Evolutionary conservation across 257 asterid genomes (phyloP).

Genomic region (Nicotiana noctiflora): DNA sequence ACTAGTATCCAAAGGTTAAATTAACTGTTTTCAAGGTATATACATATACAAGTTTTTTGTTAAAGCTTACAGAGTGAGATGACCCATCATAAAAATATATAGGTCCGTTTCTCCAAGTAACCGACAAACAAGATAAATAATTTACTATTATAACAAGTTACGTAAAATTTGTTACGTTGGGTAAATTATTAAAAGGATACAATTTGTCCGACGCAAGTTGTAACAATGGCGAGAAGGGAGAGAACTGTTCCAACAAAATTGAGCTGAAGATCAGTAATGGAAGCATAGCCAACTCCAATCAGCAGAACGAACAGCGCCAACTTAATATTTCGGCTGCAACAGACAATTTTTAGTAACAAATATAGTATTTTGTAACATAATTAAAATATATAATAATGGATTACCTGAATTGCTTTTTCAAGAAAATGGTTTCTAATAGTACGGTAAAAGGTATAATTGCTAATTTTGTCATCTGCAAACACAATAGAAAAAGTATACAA

Average conservation of each 20-base stretch:
- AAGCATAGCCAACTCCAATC: constrained; percentile 83
- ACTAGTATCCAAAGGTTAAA: too few species aligned
- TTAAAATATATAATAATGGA: neutral
- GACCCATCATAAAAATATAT: too few species aligned
- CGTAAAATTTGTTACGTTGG: neutral
- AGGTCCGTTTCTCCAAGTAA: too few species aligned
- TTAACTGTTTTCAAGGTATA: too few species aligned
- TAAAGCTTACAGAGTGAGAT: too few species aligned
- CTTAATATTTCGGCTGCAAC: constrained; percentile 64
- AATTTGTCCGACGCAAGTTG: constrained; percentile 91
- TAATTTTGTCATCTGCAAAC: constrained; percentile 78
- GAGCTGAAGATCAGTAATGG: constrained; percentile 89
- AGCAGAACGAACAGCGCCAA: constrained; percentile 56
- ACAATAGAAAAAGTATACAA: neutral
- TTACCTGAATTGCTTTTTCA: constrained; percentile 80
- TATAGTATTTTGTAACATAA: neutral
- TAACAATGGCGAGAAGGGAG: constrained; percentile 73
- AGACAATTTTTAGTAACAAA: neutral
- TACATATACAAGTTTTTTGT: too few species aligned
- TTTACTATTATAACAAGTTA: neutral
- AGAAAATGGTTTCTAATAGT: constrained; percentile 64
- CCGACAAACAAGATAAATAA: neutral
- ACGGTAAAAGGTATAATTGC: constrained; percentile 96
- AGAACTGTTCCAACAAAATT: constrained; percentile 72
- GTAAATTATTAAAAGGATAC: constrained; percentile 29